phyloP scores from a whole-genome alignment of 495 filamentous ascomycete genomes.

The Terfezia boudieri region DNA sequence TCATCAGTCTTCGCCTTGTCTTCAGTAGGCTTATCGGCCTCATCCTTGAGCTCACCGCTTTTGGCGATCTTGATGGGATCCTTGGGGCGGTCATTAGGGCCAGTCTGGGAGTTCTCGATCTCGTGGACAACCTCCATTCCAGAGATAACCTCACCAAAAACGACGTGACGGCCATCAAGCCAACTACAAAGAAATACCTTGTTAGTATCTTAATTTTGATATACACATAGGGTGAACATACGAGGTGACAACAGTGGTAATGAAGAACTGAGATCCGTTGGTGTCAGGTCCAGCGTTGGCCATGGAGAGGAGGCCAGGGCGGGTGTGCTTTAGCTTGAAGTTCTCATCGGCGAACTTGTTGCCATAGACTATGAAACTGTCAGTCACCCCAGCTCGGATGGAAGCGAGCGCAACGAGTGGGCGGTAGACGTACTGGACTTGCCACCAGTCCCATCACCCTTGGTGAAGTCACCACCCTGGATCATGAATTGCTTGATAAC shows the following conservation, averaged over 20 bases:
- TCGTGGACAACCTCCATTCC: slow-evolving; percentile 74
- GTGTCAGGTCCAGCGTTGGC: slow-evolving; percentile 95
- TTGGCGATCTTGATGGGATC: slow-evolving; percentile 69
- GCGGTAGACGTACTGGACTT: slow-evolving; percentile 37
- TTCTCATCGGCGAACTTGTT: slow-evolving; percentile 93
- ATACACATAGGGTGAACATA: slow-evolving; percentile 24
- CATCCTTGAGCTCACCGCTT: slow-evolving; percentile 46
- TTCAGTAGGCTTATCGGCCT: neutral
- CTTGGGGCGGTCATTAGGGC: slow-evolving; percentile 46
- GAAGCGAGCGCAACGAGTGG: no score
- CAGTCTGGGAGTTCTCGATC: slow-evolving; percentile 63
- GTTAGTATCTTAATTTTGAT: neutral
- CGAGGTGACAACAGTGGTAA: slow-evolving; percentile 65
- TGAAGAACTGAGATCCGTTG: slow-evolving; percentile 98
- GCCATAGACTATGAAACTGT: slow-evolving; percentile 45
- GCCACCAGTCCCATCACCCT: slow-evolving; percentile 82
- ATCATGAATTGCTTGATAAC: slow-evolving; percentile 99
- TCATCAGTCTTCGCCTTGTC: neutral
- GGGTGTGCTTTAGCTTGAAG: slow-evolving; percentile 90
- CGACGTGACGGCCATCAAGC: slow-evolving; percentile 75
- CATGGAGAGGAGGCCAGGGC: slow-evolving; percentile 54
- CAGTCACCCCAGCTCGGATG: no score
- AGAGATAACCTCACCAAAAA: slow-evolving; percentile 80
- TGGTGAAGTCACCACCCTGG: slow-evolving; percentile 98
- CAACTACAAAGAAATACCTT: slow-evolving; percentile 29